Evolutionary conservation across 768 basidiomycete species (phyloP).

Genomic region (Amanita muscaria): DNA sequence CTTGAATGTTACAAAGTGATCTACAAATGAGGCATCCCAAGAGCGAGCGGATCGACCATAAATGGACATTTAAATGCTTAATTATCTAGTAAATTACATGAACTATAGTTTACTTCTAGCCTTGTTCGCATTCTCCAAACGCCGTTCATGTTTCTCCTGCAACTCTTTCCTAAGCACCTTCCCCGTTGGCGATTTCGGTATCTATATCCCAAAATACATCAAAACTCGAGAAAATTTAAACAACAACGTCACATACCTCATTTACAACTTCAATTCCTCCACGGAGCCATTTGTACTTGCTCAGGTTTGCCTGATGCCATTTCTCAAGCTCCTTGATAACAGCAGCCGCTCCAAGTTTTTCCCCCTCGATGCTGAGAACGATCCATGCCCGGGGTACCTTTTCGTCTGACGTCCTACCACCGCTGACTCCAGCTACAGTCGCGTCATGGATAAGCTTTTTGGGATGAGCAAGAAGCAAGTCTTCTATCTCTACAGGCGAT

Average conservation of each 20-base stretch:
- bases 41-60: too few species aligned
- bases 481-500: constrained; percentile 73
- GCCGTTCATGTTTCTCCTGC: constrained; percentile 46
- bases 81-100: too few species aligned
- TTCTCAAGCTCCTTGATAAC: constrained; percentile 40
- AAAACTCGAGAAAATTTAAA: constrained; percentile 5
- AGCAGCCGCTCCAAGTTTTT: constrained; percentile 31
- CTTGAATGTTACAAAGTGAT: too few species aligned
- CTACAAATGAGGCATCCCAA: too few species aligned
- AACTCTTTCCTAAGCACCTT: constrained; percentile 58
- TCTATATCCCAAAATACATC: constrained; percentile 27
- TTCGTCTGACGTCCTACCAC: constrained; percentile 64
- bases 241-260: constrained; percentile 33
- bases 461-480: constrained; percentile 55
- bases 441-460: constrained; percentile 53
- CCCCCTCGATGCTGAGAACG: constrained; percentile 52
- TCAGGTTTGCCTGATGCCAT: constrained; percentile 57
- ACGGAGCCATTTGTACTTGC: constrained; percentile 68
- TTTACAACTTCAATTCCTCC: constrained; percentile 65
- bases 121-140: constrained; percentile 15
- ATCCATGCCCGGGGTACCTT: constrained; percentile 75
- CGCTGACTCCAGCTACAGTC: constrained; percentile 68
- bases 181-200: constrained; percentile 69
- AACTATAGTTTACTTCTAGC: constrained; percentile 24
- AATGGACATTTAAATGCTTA: too few species aligned